These are phyloP conservation scores for Sphagnurus paluster DNA, from an alignment of 1,284 basidiomycete species.

Conservation along the genomic window DNA sequence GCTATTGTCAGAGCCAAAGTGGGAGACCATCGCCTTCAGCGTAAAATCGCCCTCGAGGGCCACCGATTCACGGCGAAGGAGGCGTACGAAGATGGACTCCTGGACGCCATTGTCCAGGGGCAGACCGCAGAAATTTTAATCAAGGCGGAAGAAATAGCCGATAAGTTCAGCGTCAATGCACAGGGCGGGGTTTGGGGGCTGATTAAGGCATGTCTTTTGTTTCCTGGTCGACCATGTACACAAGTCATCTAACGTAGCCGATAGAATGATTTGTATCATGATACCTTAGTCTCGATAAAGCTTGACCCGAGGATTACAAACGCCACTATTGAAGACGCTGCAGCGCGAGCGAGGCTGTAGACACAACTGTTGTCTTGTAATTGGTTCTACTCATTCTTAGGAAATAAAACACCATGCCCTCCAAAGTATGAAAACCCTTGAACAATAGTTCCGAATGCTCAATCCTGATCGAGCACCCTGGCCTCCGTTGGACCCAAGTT, in stretches of 20 bases:
- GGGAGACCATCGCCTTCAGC: conserved; percentile 56
- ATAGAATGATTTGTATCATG: conserved; percentile 45
- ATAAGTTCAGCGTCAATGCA: conserved; percentile 47
- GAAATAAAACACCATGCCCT: no score
- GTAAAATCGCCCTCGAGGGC: conserved; percentile 83
- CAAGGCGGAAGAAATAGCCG: conserved; percentile 60
- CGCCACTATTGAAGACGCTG: conserved; percentile 38
- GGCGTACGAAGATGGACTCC: conserved; percentile 64
- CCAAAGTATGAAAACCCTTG: no score
- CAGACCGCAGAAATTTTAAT: conserved; percentile 60
- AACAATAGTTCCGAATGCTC: no score
- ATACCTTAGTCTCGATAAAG: conserved; percentile 40
- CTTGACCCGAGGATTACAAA: conserved; percentile 36
- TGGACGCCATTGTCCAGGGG: conserved; percentile 70
- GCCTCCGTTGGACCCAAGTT: no score
- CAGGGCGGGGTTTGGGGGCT: conserved; percentile 63
- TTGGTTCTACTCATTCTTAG: conserved; percentile 1
- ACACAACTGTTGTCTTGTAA: conserved; percentile 4
- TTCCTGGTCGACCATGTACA: background rate
- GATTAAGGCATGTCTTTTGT: conserved; percentile 48
- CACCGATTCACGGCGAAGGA: conserved; percentile 81
- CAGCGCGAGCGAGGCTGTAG: conserved; percentile 44
- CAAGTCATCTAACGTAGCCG: conserved; percentile 7
- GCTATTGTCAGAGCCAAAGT: conserved; percentile 70
- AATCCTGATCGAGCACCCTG: no score